A percentile compares a stretch with the other conserved stretches of the same genome.
These are phyloP conservation scores for Naganishia liquefaciens DNA, from an alignment of 1,284 basidiomycete species.

Conservation along the genomic window DNA sequence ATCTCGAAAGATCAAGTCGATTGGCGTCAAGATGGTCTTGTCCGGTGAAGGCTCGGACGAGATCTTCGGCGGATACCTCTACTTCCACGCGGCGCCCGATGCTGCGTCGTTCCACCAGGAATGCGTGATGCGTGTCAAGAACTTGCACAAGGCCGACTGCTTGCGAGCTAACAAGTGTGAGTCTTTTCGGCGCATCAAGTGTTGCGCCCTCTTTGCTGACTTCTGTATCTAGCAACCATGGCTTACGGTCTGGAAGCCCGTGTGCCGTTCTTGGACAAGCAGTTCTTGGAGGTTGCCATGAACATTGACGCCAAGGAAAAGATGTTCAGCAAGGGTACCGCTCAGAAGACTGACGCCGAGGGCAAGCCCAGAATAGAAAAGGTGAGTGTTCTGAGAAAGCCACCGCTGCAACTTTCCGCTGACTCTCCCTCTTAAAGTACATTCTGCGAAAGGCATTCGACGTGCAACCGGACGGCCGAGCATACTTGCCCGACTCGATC, in stretches of 20 bases:
- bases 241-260: conserved; percentile 99
- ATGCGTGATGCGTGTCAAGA: conserved; percentile 91
- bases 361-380: conserved; percentile 92
- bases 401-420: background rate
- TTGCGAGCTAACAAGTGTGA: conserved; percentile 93
- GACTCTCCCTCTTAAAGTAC: conserved; percentile 64
- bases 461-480: conserved; percentile 73
- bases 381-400: conserved; percentile 54
- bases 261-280: conserved; percentile 97
- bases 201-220: background rate
- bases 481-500: conserved; percentile 91
- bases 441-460: conserved; percentile 98
- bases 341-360: conserved; percentile 77
- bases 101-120: conserved; percentile 91
- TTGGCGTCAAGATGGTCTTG: conserved; percentile 99
- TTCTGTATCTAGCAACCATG: conserved; percentile 66
- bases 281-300: conserved; percentile 93
- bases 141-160: conserved; percentile 96
- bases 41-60: conserved; percentile 98
- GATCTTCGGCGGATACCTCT: conserved; percentile 96
- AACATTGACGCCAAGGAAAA: conserved; percentile 85
- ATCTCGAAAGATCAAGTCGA: conserved; percentile 98
- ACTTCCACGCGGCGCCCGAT: conserved; percentile 98
- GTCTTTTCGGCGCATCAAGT: background rate
- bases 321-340: conserved; percentile 80